phyloP scores from a whole-genome alignment of 306 rosid species.

The Trifolium repens region DNA sequence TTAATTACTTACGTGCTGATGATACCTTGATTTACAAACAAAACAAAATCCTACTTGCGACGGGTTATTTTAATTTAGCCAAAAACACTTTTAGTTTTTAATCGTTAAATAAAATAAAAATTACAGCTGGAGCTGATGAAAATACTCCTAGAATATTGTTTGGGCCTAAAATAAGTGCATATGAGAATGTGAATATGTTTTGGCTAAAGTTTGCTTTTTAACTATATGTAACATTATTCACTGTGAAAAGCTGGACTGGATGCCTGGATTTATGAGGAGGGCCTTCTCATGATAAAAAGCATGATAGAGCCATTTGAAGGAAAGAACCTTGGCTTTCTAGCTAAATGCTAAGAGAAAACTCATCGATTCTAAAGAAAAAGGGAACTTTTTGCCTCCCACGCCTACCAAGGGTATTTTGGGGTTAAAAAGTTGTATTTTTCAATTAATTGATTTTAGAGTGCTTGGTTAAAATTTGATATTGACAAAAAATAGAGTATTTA shows the following conservation, averaged over 20 bases:
- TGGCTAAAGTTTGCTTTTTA: conserved; percentile 23
- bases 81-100: too few relatives aligned
- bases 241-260: conserved; percentile 35
- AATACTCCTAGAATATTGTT: not conserved
- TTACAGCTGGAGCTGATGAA: too few relatives aligned
- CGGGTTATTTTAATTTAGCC: too few relatives aligned
- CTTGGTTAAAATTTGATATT: too few relatives aligned
- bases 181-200: conserved; percentile 34
- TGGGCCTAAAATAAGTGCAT: not conserved
- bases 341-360: conserved; percentile 29
- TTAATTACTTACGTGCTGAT: too few relatives aligned
- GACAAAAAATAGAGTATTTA: too few relatives aligned
- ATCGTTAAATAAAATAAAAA: too few relatives aligned
- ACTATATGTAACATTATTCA: conserved; percentile 1
- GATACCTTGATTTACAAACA: too few relatives aligned
- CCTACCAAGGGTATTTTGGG: conserved; percentile 46
- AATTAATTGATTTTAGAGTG: not conserved
- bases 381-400: conserved; percentile 66
- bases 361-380: conserved; percentile 42
- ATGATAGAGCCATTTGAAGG: conserved; percentile 34
- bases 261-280: too few relatives aligned
- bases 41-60: too few relatives aligned
- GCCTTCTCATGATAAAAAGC: conserved; percentile 37
- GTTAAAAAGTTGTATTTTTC: not conserved
- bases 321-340: conserved; percentile 54